phyloP scores from a whole-genome alignment of 1,139 yeast genomes.

The Taphrina sp. region DNA sequence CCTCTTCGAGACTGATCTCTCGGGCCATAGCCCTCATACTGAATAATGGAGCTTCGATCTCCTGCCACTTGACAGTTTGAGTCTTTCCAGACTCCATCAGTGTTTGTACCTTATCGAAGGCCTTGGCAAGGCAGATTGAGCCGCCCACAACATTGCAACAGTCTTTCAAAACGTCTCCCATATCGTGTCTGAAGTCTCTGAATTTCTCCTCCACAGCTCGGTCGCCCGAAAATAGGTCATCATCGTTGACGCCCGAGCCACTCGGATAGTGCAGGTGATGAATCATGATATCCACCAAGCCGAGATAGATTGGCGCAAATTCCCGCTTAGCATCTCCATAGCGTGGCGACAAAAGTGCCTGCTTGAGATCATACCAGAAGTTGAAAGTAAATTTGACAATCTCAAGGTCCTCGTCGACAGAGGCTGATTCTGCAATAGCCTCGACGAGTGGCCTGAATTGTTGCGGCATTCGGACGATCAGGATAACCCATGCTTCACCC shows the following conservation, averaged over 20 bases:
- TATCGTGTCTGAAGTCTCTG: constrained; percentile 87
- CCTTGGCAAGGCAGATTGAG: constrained; percentile 60
- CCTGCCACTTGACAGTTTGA: constrained; percentile 64
- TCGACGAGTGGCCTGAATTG: constrained; percentile 75
- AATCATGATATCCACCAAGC: constrained; percentile 66
- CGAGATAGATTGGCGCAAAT: constrained; percentile 60
- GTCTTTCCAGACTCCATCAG: constrained; percentile 44
- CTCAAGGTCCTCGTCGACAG: constrained; percentile 75
- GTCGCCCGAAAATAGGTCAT: constrained; percentile 55
- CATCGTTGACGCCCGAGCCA: constrained; percentile 40
- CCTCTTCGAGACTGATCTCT: constrained; percentile 71
- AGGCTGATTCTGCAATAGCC: constrained; percentile 58
- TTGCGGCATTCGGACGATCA: constrained; percentile 70
- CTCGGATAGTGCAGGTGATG: constrained; percentile 74
- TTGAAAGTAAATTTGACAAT: constrained; percentile 86
- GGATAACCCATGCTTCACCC: constrained; percentile 92
- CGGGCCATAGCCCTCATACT: constrained; percentile 93
- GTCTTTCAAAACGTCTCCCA: constrained; percentile 94
- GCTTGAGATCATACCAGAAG: constrained; percentile 85
- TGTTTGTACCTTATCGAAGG: constrained; percentile 54
- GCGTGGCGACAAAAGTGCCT: constrained; percentile 61
- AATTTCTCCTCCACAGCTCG: constrained; percentile 88
- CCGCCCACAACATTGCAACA: constrained; percentile 90
- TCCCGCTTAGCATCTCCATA: constrained; percentile 60
- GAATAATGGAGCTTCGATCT: constrained; percentile 84